These are phyloP conservation scores for Mariannaea elegans DNA, from an alignment of 2,329 filamentous ascomycete genomes.

Conservation along the genomic window DNA sequence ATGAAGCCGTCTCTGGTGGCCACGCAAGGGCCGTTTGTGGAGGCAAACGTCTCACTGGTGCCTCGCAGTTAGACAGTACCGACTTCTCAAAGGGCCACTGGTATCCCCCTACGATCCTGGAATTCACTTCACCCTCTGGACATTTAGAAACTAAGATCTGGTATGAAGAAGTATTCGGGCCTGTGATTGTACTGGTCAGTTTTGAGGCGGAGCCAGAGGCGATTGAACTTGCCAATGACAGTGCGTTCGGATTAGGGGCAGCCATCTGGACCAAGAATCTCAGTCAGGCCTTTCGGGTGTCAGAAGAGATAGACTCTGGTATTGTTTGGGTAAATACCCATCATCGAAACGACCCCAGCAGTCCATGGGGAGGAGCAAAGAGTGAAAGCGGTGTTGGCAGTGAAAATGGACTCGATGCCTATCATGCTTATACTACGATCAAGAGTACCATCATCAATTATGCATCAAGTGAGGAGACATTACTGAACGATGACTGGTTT, in stretches of 20 bases:
- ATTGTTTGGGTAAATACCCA: conserved; percentile 68
- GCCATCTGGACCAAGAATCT: conserved; percentile 81
- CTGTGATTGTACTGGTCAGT: conserved; percentile 77
- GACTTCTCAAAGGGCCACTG: conserved; percentile 73
- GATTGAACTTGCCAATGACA: conserved; percentile 75
- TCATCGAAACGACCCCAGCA: conserved; percentile 76
- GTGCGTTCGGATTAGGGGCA: conserved; percentile 79
- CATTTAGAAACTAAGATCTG: conserved; percentile 77
- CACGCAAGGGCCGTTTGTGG: conserved; percentile 51
- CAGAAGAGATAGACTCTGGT: conserved; percentile 75
- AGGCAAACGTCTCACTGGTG: conserved; percentile 57
- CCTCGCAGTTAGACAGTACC: conserved; percentile 58
- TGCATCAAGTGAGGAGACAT: conserved; percentile 61
- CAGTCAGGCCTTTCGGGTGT: conserved; percentile 78
- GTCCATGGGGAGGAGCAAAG: conserved; percentile 74
- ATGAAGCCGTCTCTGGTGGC: conserved; percentile 67
- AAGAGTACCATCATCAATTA: conserved; percentile 79
- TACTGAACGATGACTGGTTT: conserved; percentile 73
- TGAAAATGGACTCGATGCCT: conserved; percentile 75
- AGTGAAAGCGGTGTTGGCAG: conserved; percentile 73
- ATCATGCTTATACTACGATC: conserved; percentile 64
- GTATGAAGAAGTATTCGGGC: conserved; percentile 84
- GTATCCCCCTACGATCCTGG: conserved; percentile 81
- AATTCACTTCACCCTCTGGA: conserved; percentile 59
- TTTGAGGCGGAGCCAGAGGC: conserved; percentile 80